Conservation (phyloP, 129 eudicot species). For the Oenanthe sinensis region DNA sequence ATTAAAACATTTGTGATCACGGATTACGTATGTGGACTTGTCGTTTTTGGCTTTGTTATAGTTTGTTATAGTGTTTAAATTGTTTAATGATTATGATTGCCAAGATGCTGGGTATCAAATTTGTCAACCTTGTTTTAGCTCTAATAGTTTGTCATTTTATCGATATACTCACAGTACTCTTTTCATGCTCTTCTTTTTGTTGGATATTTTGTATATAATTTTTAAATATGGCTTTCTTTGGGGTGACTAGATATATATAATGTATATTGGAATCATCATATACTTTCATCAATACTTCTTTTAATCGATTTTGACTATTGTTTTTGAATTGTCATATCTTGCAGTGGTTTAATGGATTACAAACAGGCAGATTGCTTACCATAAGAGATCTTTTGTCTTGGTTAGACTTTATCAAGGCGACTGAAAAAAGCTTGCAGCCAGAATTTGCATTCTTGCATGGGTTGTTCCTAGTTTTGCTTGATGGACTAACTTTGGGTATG, state of each 20-base stretch:
- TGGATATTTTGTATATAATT: too few species aligned
- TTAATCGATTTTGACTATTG: slow-evolving; percentile 4
- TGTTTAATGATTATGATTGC: too few species aligned
- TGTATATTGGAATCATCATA: too few species aligned
- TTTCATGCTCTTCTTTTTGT: neutral
- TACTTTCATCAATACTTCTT: neutral
- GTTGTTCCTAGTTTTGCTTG: slow-evolving; percentile 81
- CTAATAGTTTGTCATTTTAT: too few species aligned
- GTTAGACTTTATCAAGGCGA: slow-evolving; percentile 63
- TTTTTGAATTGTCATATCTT: slow-evolving; percentile 13
- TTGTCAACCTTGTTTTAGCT: too few species aligned
- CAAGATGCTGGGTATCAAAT: too few species aligned
- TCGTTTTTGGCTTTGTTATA: too few species aligned
- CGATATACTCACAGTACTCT: neutral
- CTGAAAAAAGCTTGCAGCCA: slow-evolving; percentile 43
- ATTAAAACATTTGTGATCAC: too few species aligned
- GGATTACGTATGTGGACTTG: too few species aligned
- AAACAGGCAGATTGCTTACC: slow-evolving; percentile 77
- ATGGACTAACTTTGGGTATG: slow-evolving; percentile 89
- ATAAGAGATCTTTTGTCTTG: slow-evolving; percentile 92
- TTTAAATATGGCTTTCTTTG: too few species aligned
- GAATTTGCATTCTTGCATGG: slow-evolving; percentile 76
- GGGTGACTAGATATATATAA: too few species aligned
- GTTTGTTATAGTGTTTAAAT: too few species aligned
- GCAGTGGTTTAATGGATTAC: slow-evolving; percentile 81